A percentile compares a stretch with the other conserved stretches of the same genome.
phyloP scores from a whole-genome alignment of 2,329 filamentous ascomycete species.

The Xylaria sp. region DNA sequence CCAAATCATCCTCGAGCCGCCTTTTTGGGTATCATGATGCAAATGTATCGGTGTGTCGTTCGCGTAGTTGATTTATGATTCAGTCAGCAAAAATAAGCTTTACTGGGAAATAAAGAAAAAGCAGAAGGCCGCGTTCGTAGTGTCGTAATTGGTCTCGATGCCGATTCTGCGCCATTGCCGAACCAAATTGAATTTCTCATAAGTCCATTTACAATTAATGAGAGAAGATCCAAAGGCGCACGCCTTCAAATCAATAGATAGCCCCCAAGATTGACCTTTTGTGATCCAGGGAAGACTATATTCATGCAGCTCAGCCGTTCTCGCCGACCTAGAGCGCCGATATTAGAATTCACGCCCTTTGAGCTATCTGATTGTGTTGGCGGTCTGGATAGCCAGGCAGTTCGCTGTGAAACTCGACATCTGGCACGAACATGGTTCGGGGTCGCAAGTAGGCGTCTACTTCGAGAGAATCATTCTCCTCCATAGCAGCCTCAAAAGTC shows the following conservation, averaged over 20 bases:
- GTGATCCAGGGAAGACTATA: no score
- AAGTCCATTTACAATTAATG: background rate
- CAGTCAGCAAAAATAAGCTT: background rate
- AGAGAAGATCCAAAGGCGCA: background rate
- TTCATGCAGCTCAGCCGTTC: background rate
- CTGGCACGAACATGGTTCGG: conserved; percentile 46
- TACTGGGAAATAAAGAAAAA: background rate
- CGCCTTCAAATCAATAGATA: background rate
- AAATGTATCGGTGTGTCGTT: conserved; percentile 1
- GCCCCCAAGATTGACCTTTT: background rate
- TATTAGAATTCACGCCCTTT: background rate
- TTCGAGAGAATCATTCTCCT: conserved; percentile 41
- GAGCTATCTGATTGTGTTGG: background rate
- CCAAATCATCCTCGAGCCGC: conserved; percentile 6
- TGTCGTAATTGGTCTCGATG: background rate
- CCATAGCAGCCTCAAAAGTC: conserved; percentile 55
- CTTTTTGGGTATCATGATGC: conserved; percentile 24
- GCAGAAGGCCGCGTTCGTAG: background rate
- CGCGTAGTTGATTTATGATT: background rate
- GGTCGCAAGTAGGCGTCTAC: conserved; percentile 52
- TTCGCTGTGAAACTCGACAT: conserved; percentile 39
- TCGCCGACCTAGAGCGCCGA: background rate
- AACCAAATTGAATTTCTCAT: no score
- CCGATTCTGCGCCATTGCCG: background rate
- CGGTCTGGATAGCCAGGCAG: conserved; percentile 45